These are phyloP conservation scores for Cerrena zonata DNA, from an alignment of 1,284 basidiomycete species.

Conservation along the genomic window DNA sequence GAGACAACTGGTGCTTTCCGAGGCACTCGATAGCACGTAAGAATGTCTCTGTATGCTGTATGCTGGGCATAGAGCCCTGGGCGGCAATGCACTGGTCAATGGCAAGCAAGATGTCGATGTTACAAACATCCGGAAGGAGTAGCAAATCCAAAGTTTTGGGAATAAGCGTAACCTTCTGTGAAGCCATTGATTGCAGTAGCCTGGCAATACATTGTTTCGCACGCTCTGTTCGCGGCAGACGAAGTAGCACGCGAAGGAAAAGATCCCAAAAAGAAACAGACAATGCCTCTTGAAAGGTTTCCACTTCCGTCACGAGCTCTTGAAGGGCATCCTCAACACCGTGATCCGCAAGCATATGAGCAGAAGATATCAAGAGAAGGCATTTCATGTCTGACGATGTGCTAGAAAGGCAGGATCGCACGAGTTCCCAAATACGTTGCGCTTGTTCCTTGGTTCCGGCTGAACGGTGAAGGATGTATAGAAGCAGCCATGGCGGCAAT, in stretches of 20 bases:
- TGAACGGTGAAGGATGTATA: not conserved
- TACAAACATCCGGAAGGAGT: not conserved
- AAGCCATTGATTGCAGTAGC: not conserved
- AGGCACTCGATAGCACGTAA: no score
- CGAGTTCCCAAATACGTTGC: not conserved
- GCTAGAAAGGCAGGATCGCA: not conserved
- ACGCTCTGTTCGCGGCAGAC: not conserved
- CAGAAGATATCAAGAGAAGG: not conserved
- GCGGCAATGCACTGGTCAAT: not conserved
- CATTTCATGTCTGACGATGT: not conserved
- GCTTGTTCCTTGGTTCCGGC: not conserved
- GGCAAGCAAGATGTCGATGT: not conserved
- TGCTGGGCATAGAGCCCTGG: not conserved
- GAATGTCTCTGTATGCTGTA: not conserved
- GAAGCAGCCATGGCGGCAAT: not conserved
- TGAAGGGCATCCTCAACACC: not conserved
- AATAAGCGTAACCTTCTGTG: not conserved
- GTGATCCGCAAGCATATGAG: not conserved
- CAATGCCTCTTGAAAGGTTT: not conserved
- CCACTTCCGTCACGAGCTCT: not conserved
- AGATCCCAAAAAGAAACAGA: not conserved
- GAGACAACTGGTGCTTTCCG: no score
- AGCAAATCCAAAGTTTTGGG: not conserved
- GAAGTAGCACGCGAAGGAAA: not conserved
- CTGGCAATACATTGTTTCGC: not conserved